Conservation (phyloP, 129 eudicot genomes). For the Tagetes erecta region DNA sequence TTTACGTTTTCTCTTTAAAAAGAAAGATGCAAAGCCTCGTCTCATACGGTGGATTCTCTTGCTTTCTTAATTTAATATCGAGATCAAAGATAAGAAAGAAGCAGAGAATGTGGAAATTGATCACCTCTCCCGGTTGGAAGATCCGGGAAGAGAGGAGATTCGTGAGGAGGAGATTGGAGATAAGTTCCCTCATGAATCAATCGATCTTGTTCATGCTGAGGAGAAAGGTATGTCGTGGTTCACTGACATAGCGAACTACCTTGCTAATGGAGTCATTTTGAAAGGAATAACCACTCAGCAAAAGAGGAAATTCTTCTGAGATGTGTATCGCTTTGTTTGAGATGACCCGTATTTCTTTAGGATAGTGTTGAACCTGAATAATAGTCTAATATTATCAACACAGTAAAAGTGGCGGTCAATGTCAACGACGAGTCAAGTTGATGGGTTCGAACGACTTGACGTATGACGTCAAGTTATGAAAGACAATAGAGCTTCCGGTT, state of each 20-base stretch:
- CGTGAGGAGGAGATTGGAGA: background rate
- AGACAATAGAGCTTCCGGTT: too few relatives aligned
- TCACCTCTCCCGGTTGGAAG: background rate
- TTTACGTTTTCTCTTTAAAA: background rate
- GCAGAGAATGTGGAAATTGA: background rate
- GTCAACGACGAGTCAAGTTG: too few relatives aligned
- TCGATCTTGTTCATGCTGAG: background rate
- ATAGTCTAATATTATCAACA: too few relatives aligned
- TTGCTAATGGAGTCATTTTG: background rate
- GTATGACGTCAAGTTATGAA: too few relatives aligned
- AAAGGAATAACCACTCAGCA: background rate
- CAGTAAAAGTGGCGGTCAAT: too few relatives aligned
- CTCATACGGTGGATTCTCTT: background rate
- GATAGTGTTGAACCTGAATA: background rate
- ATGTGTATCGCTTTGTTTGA: background rate
- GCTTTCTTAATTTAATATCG: background rate
- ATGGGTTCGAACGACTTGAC: too few relatives aligned
- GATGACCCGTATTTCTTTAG: background rate
- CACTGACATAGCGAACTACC: background rate
- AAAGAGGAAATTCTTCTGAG: background rate
- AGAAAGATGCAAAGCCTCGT: background rate
- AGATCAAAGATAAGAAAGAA: background rate
- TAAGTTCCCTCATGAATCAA: background rate
- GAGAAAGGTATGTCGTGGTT: background rate
- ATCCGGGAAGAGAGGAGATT: background rate